phyloP scores from a whole-genome alignment of 305 asterid species.

The Fraxinus sp. region DNA sequence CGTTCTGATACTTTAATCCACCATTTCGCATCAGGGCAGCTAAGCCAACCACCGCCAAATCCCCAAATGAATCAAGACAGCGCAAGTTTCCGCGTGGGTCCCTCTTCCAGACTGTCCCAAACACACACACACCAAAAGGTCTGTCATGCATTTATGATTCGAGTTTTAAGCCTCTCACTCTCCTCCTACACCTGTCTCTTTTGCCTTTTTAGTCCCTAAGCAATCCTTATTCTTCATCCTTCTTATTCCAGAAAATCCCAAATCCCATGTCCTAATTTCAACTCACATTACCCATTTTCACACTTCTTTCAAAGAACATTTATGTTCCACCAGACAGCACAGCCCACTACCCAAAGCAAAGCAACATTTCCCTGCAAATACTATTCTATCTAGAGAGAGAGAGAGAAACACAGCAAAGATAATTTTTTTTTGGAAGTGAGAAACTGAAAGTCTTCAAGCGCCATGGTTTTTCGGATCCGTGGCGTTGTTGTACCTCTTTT shows the following conservation, averaged over 20 bases:
- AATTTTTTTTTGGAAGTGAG: neutral
- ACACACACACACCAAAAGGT: neutral
- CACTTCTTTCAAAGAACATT: neutral
- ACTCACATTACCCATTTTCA: constrained; percentile 13
- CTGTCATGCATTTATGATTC: neutral
- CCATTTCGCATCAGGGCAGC: neutral
- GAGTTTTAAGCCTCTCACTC: neutral
- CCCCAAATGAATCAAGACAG: neutral
- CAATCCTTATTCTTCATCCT: neutral
- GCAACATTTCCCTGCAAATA: neutral
- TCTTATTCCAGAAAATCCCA: neutral
- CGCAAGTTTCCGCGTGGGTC: neutral
- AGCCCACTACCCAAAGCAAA: neutral
- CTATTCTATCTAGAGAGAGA: neutral
- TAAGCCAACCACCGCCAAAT: neutral
- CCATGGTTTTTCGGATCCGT: constrained; percentile 53
- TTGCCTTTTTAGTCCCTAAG: neutral
- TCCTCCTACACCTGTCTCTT: neutral
- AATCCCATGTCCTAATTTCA: neutral
- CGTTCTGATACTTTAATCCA: neutral
- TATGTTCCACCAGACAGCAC: constrained; percentile 33
- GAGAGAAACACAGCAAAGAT: neutral
- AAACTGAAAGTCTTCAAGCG: constrained; percentile 26
- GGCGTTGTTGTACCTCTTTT: constrained; percentile 29
- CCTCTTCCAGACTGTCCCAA: neutral